Conservation (phyloP, 768 basidiomycete species). For the Pulveroboletus sp. region DNA sequence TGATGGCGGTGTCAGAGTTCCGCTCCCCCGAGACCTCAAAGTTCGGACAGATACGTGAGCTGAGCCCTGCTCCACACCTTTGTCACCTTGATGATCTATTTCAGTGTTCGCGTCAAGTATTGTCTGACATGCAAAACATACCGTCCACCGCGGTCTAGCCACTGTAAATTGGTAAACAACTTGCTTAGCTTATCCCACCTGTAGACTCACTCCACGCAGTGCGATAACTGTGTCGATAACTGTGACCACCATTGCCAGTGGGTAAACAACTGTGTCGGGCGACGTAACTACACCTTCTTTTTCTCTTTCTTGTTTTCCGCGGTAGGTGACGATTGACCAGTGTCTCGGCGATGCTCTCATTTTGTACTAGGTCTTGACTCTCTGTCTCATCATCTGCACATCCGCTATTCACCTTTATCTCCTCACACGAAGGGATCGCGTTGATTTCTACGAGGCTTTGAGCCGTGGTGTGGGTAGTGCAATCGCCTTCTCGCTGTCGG, state of each 20-base stretch:
- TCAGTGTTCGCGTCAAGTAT: conserved; percentile 86
- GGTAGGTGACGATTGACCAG: conserved; percentile 40
- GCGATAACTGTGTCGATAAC: conserved; percentile 95
- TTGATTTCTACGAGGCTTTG: conserved; percentile 46
- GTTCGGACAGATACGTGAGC: conserved; percentile 75
- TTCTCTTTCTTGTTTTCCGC: conserved; percentile 74
- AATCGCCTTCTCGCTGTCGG: conserved; percentile 68
- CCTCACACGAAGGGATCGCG: conserved; percentile 47
- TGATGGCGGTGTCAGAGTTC: conserved; percentile 56
- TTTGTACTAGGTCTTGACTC: conserved; percentile 55
- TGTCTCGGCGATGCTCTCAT: conserved; percentile 3
- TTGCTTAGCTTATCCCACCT: background rate
- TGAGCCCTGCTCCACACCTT: background rate
- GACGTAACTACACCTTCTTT: conserved; percentile 94
- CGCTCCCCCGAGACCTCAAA: conserved; percentile 77
- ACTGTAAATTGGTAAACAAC: conserved; percentile 80
- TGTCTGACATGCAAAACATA: conserved; percentile 92
- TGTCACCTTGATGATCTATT: background rate
- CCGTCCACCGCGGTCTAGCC: conserved; percentile 89
- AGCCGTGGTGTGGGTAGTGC: conserved; percentile 67
- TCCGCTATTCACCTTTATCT: conserved; percentile 78
- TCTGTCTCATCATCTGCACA: conserved; percentile 74
- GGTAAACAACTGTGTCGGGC: conserved; percentile 95
- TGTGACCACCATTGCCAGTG: conserved; percentile 91
- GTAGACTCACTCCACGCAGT: conserved; percentile 41